These are phyloP conservation scores for Verticillium nonalfalfae DNA, from an alignment of 2,329 filamentous ascomycete species.

Conservation along the genomic window DNA sequence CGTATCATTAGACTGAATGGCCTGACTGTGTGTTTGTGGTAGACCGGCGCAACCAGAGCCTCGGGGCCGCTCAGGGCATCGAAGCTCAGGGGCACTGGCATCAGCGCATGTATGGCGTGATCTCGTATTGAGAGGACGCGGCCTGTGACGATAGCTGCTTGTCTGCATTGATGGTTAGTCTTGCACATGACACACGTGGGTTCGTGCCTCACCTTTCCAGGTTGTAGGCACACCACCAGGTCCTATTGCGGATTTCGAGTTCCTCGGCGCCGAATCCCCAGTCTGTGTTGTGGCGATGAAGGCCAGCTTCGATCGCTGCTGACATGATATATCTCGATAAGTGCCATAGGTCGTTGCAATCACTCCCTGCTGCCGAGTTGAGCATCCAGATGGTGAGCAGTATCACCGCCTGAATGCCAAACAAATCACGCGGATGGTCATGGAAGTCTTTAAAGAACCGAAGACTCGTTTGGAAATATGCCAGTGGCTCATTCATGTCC, in stretches of 20 bases:
- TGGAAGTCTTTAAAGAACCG: slow-evolving; percentile 13
- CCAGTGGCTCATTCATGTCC: slow-evolving; percentile 14
- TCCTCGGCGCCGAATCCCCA: slow-evolving; percentile 14
- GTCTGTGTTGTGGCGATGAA: slow-evolving; percentile 14
- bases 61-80: slow-evolving; percentile 11
- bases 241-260: slow-evolving; percentile 13
- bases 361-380: slow-evolving; percentile 11
- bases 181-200: not conserved
- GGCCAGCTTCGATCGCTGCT: slow-evolving; percentile 15
- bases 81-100: slow-evolving; percentile 5
- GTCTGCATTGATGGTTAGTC: slow-evolving; percentile 1
- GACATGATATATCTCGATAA: slow-evolving; percentile 18
- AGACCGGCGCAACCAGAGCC: slow-evolving; percentile 5
- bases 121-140: slow-evolving; percentile 16
- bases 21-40: slow-evolving; percentile 8
- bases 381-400: slow-evolving; percentile 17
- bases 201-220: slow-evolving; percentile 7
- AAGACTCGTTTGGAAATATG: slow-evolving; percentile 16
- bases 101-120: slow-evolving; percentile 15
- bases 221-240: slow-evolving; percentile 17
- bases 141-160: slow-evolving; percentile 15
- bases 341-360: slow-evolving; percentile 18
- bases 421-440: slow-evolving; percentile 13
- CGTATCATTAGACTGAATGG: slow-evolving; percentile 10
- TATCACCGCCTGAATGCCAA: slow-evolving; percentile 14